Evolutionary conservation across 2,329 filamentous ascomycete species (phyloP).

Genomic region (Aureobasidium sp.): DNA sequence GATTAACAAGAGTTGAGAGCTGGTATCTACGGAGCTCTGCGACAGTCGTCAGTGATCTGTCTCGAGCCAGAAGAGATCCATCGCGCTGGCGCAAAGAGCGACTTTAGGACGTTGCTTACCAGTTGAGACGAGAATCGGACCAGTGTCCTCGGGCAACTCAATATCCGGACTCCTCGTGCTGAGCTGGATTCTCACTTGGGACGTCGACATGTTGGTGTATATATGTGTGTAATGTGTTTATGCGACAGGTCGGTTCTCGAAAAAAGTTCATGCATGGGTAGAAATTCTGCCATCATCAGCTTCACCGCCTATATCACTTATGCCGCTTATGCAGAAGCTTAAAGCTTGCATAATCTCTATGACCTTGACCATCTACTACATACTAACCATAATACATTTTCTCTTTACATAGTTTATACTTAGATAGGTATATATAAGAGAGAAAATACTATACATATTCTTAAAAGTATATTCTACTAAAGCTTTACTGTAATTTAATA

Average conservation of each 20-base stretch:
- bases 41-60: too few relatives aligned
- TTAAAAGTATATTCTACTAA: too few relatives aligned
- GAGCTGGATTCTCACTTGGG: slow-evolving; percentile 50
- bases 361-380: background rate
- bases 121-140: slow-evolving; percentile 52
- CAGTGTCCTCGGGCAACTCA: slow-evolving; percentile 46
- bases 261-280: slow-evolving; percentile 10
- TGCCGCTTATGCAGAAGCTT: background rate
- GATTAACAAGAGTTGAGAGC: slow-evolving; percentile 58
- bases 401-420: too few relatives aligned
- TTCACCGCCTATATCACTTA: background rate
- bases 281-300: background rate
- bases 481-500: too few relatives aligned
- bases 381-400: too few relatives aligned
- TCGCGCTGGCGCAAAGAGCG: background rate
- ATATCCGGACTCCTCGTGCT: slow-evolving; percentile 47
- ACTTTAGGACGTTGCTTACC: slow-evolving; percentile 32
- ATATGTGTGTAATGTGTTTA: slow-evolving; percentile 14
- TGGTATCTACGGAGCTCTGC: slow-evolving; percentile 50
- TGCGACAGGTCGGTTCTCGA: background rate
- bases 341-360: background rate
- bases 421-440: too few relatives aligned
- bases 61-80: too few relatives aligned
- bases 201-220: slow-evolving; percentile 19
- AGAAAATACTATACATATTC: too few relatives aligned